These are phyloP conservation scores for Stagonosporopsis rhizophila DNA, from an alignment of 2,329 filamentous ascomycete genomes.

Conservation along the genomic window DNA sequence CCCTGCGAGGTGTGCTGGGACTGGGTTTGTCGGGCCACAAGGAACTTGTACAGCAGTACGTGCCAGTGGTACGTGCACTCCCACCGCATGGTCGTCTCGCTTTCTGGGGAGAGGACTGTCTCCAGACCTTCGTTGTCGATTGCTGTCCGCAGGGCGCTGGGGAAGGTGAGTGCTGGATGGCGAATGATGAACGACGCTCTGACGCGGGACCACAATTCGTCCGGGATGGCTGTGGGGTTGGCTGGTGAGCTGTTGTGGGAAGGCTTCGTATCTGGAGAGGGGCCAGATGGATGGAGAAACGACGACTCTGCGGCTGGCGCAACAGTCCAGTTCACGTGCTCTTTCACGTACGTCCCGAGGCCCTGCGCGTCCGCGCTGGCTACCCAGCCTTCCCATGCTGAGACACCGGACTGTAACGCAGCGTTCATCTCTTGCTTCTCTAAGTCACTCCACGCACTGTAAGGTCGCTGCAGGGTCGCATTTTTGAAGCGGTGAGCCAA, in stretches of 20 bases:
- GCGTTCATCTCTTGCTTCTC: constrained; percentile 11
- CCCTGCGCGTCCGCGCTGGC: not conserved
- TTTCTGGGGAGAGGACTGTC: not conserved
- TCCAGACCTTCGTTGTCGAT: constrained; percentile 23
- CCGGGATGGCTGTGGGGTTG: constrained; percentile 28
- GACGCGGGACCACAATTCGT: constrained; percentile 8
- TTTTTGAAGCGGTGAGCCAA: constrained; percentile 17
- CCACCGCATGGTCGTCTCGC: constrained; percentile 17
- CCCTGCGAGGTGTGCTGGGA: not conserved
- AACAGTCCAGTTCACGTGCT: constrained; percentile 30
- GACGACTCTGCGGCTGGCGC: constrained; percentile 16
- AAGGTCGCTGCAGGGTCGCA: not conserved
- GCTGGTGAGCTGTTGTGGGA: not conserved
- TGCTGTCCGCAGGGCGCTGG: constrained; percentile 24
- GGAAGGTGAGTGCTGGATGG: constrained; percentile 29
- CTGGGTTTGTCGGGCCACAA: not conserved
- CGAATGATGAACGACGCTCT: constrained; percentile 30
- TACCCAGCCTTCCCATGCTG: constrained; percentile 4
- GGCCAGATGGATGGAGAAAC: constrained; percentile 1
- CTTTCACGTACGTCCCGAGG: constrained; percentile 27
- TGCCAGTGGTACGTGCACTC: constrained; percentile 29
- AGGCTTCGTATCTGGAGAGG: not conserved
- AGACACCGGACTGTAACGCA: constrained; percentile 13
- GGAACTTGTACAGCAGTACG: constrained; percentile 22
- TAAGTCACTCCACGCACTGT: constrained; percentile 14